A percentile compares a stretch with the other conserved stretches of the same genome.
Evolutionary conservation across 1,284 basidiomycete genomes (phyloP).

Genomic region (Rhodotorula sp.): DNA sequence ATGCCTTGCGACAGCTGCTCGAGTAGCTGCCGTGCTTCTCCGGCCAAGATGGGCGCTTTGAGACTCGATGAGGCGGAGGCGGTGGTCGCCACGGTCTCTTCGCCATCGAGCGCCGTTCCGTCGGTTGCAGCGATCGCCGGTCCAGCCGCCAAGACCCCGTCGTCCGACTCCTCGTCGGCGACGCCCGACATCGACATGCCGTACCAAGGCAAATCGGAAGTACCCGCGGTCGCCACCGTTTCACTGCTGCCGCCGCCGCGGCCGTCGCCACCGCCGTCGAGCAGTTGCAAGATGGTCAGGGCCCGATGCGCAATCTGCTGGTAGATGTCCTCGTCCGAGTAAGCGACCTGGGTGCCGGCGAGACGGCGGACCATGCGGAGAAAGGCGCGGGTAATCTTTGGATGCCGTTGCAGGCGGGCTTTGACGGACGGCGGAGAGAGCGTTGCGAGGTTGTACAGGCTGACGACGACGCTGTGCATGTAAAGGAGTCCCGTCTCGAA

Average conservation of each 20-base stretch:
- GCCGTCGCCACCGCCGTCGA: conserved; percentile 74
- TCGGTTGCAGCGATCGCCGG: background rate
- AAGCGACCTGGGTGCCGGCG: conserved; percentile 54
- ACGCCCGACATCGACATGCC: conserved; percentile 25
- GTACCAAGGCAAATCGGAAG: conserved; percentile 30
- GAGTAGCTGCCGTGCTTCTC: conserved; percentile 25
- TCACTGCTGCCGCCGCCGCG: conserved; percentile 44
- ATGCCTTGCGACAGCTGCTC: conserved; percentile 10
- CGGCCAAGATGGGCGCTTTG: conserved; percentile 19
- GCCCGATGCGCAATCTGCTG: conserved; percentile 67
- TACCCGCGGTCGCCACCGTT: conserved; percentile 48
- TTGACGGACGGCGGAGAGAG: conserved; percentile 73
- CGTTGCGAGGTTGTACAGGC: conserved; percentile 82
- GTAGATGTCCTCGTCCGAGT: conserved; percentile 58
- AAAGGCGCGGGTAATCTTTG: conserved; percentile 50
- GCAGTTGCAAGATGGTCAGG: conserved; percentile 75
- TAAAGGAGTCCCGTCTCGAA: conserved; percentile 68
- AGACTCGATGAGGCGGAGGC: background rate
- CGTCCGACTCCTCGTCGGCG: conserved; percentile 16
- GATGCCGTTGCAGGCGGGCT: conserved; percentile 60
- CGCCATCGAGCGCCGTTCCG: background rate
- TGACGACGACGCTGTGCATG: conserved; percentile 72
- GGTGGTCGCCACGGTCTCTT: background rate
- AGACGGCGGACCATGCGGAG: conserved; percentile 52
- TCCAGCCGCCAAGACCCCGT: conserved; percentile 5